Percentiles rank a stretch among this genome's conserved stretches.
These are phyloP conservation scores for Aristolochia contorta DNA, from an alignment of 164 flowering plant species.

Conservation along the genomic window DNA sequence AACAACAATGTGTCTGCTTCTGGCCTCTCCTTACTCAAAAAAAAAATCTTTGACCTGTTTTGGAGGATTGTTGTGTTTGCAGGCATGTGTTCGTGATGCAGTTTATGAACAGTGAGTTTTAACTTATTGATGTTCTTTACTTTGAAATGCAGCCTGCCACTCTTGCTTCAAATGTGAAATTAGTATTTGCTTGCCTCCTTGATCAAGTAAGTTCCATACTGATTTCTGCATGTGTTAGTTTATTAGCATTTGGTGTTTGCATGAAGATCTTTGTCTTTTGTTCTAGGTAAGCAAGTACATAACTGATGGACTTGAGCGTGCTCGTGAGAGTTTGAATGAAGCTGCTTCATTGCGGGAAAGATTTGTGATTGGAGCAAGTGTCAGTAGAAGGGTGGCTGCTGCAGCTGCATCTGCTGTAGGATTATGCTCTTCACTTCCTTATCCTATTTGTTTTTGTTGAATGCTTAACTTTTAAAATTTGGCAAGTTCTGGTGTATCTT, in stretches of 20 bases:
- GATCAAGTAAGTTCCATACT: conserved; percentile 62
- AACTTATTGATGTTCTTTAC: too few species aligned
- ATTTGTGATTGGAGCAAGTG: conserved; percentile 73
- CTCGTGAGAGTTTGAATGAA: conserved; percentile 87
- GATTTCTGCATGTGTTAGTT: too few species aligned
- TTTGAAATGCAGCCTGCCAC: conserved; percentile 57
- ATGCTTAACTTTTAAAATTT: too few species aligned
- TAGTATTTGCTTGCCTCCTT: conserved; percentile 81
- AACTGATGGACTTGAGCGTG: conserved; percentile 89
- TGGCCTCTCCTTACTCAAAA: too few species aligned
- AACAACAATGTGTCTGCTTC: too few species aligned
- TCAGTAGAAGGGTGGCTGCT: conserved; percentile 94
- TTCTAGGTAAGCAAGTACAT: conserved; percentile 82
- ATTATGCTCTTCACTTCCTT: neutral
- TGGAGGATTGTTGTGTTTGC: too few species aligned
- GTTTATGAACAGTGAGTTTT: too few species aligned
- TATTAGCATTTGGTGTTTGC: too few species aligned
- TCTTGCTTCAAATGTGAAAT: conserved; percentile 77
- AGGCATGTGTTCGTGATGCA: too few species aligned
- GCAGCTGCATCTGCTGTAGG: conserved; percentile 99
- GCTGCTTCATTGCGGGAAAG: conserved; percentile 96
- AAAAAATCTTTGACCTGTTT: too few species aligned
- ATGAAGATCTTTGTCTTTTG: neutral
- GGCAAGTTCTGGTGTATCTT: too few species aligned
- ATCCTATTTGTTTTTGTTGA: too few species aligned